phyloP scores from a whole-genome alignment of 208 protist genomes.

The Leishmania turanica region DNA sequence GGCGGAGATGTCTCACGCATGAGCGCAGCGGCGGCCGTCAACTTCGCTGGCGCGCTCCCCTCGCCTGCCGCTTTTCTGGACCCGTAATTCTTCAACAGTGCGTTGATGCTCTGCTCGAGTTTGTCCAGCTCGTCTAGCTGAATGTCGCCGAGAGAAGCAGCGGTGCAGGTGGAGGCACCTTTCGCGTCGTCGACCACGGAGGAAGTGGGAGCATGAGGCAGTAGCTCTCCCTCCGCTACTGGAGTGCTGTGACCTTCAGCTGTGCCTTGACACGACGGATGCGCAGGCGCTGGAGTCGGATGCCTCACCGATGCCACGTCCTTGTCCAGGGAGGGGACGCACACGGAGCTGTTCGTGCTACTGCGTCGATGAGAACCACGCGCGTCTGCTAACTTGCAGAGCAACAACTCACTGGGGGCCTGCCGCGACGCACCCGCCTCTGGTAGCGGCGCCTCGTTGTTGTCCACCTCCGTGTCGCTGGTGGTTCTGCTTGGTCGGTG shows the following conservation, averaged over 20 bases:
- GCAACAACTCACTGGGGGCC: background rate
- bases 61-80: background rate
- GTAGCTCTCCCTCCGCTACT: background rate
- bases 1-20: slow-evolving; percentile 5
- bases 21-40: slow-evolving; percentile 7
- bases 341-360: background rate
- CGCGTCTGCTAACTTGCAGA: background rate
- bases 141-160: slow-evolving; percentile 1
- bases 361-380: background rate
- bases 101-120: slow-evolving; percentile 27
- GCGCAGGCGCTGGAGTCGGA: background rate
- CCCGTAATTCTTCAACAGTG: slow-evolving; percentile 19
- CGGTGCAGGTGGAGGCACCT: background rate
- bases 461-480: background rate
- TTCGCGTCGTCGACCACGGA: no score
- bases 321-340: background rate
- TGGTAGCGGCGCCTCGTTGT: background rate
- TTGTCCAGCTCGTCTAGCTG: slow-evolving; percentile 22
- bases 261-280: background rate
- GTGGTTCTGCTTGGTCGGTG: background rate
- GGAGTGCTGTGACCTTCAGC: background rate
- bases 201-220: background rate
- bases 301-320: background rate
- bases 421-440: background rate
- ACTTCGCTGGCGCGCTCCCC: background rate